phyloP scores from a whole-genome alignment of 257 asterid species.

The Echites panduratus region DNA sequence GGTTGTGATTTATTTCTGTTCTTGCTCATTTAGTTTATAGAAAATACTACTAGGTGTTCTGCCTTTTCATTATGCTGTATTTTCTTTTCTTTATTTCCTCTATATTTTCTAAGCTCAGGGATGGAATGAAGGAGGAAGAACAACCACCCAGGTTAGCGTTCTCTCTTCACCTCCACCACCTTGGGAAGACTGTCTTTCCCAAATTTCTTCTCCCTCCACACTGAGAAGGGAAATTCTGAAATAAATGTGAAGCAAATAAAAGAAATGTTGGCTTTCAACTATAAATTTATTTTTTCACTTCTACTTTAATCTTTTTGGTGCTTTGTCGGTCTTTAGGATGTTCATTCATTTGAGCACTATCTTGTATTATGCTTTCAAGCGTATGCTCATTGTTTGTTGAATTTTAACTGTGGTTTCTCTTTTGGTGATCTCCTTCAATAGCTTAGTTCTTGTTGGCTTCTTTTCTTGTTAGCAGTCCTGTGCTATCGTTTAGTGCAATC shows the following conservation, averaged over 20 bases:
- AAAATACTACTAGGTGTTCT: conserved; percentile 5
- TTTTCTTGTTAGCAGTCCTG: neutral
- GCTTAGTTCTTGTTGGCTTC: neutral
- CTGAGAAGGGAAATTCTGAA: neutral
- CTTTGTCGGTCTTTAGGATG: neutral
- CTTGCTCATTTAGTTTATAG: neutral
- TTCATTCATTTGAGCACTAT: neutral
- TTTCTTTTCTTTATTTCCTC: conserved; percentile 19
- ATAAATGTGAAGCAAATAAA: neutral
- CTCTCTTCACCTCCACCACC: conserved; percentile 6
- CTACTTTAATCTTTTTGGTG: neutral
- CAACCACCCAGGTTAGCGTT: conserved; percentile 19
- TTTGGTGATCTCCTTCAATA: neutral
- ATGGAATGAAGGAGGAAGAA: conserved; percentile 21
- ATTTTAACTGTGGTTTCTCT: neutral
- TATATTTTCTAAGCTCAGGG: conserved; percentile 20
- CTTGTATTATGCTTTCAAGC: neutral
- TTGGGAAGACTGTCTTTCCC: conserved; percentile 7
- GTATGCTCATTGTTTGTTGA: neutral
- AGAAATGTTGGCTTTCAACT: neutral
- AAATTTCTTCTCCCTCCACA: neutral
- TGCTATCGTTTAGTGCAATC: neutral
- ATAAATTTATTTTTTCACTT: neutral
- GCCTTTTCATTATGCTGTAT: conserved; percentile 9
- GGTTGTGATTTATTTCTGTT: neutral